Conservation (phyloP, 495 filamentous ascomycete species). For the Letharia lupina region DNA sequence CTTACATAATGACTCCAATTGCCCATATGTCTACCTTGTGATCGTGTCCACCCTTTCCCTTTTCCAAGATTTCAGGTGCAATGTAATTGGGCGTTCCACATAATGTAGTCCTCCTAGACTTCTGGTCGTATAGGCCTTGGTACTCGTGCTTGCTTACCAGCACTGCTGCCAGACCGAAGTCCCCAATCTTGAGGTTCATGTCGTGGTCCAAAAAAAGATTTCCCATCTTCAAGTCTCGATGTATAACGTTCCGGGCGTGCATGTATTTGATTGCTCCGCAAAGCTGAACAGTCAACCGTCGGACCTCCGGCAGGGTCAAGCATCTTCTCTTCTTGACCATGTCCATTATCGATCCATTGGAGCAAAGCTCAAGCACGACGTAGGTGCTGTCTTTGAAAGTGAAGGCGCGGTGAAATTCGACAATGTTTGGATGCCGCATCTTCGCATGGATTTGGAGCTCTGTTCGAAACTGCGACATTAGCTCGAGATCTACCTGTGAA, state of each 20-base stretch:
- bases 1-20: constrained; percentile 88
- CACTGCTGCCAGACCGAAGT: constrained; percentile 94
- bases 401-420: constrained; percentile 90
- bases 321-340: constrained; percentile 86
- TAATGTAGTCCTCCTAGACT: constrained; percentile 66
- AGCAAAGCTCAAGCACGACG: constrained; percentile 87
- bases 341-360: constrained; percentile 96
- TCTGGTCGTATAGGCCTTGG: constrained; percentile 33
- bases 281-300: constrained; percentile 87
- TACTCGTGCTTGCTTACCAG: constrained; percentile 78
- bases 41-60: constrained; percentile 79
- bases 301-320: constrained; percentile 81
- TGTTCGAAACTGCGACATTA: constrained; percentile 69
- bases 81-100: constrained; percentile 99
- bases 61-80: constrained; percentile 87
- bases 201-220: constrained; percentile 92
- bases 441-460: constrained; percentile 98
- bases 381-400: constrained; percentile 82
- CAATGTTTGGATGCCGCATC: constrained; percentile 88
- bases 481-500: background rate
- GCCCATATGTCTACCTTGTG: constrained; percentile 97
- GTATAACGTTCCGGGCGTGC: constrained; percentile 87
- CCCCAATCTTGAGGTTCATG: constrained; percentile 97
- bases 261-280: constrained; percentile 96
- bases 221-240: constrained; percentile 95